Percentiles rank a stretch among this genome's conserved stretches.
Conservation (phyloP, 2,329 filamentous ascomycete genomes). For the Didymella lethalis region DNA sequence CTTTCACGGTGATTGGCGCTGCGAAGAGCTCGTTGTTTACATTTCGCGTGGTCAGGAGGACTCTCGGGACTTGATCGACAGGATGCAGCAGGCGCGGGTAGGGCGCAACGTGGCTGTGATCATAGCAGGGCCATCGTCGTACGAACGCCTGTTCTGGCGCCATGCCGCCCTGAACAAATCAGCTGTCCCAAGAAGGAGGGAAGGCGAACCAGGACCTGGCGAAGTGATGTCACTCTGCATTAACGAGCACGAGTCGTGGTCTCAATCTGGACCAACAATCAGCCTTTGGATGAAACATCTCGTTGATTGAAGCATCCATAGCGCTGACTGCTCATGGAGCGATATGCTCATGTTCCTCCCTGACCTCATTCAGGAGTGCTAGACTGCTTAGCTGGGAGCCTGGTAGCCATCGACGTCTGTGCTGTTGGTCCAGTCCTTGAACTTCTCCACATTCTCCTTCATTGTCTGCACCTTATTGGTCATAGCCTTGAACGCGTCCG, state of each 20-base stretch:
- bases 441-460: constrained; percentile 58
- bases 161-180: not conserved
- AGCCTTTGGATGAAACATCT: not conserved
- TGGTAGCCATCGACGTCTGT: constrained; percentile 57
- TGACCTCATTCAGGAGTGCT: not conserved
- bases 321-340: not conserved
- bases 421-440: constrained; percentile 59
- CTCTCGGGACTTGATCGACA: not conserved
- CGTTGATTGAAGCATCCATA: not conserved
- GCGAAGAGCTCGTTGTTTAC: not conserved
- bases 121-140: constrained; percentile 21
- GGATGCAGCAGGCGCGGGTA: not conserved
- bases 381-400: constrained; percentile 27
- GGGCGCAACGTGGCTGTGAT: constrained; percentile 29
- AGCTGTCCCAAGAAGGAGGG: not conserved
- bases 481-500: constrained; percentile 60
- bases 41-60: not conserved
- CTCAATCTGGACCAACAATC: not conserved
- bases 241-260: not conserved
- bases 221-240: not conserved
- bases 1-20: too few relatives aligned
- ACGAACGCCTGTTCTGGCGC: constrained; percentile 8
- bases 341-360: too few relatives aligned
- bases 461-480: constrained; percentile 61
- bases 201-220: not conserved